Evolutionary conservation across 805 yeast species (phyloP).

Genomic region (Candida germanica): DNA sequence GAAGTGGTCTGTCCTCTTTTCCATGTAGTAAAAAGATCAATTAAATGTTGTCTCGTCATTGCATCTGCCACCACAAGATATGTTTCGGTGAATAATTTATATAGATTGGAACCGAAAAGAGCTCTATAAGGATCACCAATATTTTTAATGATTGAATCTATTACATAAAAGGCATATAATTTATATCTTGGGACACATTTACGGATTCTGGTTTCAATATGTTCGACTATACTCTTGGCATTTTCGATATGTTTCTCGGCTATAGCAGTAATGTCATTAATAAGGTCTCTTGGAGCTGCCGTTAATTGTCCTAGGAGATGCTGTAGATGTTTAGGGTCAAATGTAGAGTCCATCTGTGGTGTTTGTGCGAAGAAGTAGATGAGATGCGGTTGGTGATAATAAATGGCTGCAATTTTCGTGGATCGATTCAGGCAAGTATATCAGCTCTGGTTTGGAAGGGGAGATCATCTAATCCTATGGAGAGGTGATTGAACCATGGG

Average conservation of each 20-base stretch:
- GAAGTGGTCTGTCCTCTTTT: slow-evolving; percentile 29
- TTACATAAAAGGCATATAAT: slow-evolving; percentile 32
- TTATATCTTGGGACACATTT: slow-evolving; percentile 39
- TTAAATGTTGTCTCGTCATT: slow-evolving; percentile 36
- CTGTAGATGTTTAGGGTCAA: slow-evolving; percentile 28
- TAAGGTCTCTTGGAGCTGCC: slow-evolving; percentile 35
- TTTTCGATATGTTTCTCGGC: slow-evolving; percentile 34
- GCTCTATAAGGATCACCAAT: slow-evolving; percentile 43
- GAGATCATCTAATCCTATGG: too few relatives aligned
- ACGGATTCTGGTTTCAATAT: slow-evolving; percentile 34
- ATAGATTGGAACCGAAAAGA: slow-evolving; percentile 33
- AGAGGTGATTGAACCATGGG: too few relatives aligned
- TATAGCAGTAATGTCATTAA: slow-evolving; percentile 35
- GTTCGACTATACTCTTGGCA: slow-evolving; percentile 30
- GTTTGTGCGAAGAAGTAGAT: too few relatives aligned
- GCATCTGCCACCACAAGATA: slow-evolving; percentile 39
- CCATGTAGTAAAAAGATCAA: slow-evolving; percentile 43
- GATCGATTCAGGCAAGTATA: too few relatives aligned
- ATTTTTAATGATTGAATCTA: slow-evolving; percentile 42
- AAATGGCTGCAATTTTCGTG: too few relatives aligned
- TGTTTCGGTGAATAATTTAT: slow-evolving; percentile 35
- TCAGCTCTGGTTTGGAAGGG: too few relatives aligned
- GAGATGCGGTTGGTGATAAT: too few relatives aligned
- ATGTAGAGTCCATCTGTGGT: too few relatives aligned
- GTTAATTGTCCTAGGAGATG: slow-evolving; percentile 33